Evolutionary conservation across 108 stramenopile species (phyloP), one percentile per base, ranked within the genome.

Genomic region (Hondaea fermentalgiana): DNA sequence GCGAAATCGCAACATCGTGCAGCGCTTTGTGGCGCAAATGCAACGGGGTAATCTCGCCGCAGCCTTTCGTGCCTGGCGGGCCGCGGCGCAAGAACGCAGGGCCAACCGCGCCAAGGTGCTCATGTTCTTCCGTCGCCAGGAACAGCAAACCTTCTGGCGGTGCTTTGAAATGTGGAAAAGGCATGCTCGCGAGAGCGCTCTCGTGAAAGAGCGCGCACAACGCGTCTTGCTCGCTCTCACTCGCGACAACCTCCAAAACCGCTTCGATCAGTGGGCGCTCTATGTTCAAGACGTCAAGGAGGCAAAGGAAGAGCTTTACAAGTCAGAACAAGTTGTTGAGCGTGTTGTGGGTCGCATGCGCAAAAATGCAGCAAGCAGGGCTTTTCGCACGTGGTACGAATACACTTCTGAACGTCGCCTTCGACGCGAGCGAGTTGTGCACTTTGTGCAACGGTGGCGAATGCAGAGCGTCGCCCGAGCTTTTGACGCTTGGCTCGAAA

Each of bases 31-130:
- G 16, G 51, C 51, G 8, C 76, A 83, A 23, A n/a, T 83, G 51
- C 49, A 47, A 12, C 19, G 28, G 12, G 76, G n/a, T 16, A 83
- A 83, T 16, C 76, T 83, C 49, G 76, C 76, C 23, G 45, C 76
- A 12, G 45, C 76, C n/a, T 83, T 83, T 23, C 45, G 76, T 6
- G 45, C 49, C 43, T 83, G 76, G 76, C 8, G 17, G 14, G n/a
- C 25, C 10, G 51, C 76, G 6, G 51, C 76, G 51, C 76, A 28
- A 12, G 76, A 83, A 23, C 45, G 45, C 25, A 47, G 49, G 28
- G 76, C 76, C 51, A 83, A 83, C n/a, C 76, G 76, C n/a, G 76
- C 76, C 45, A 83, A 83, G 51, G 51, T 83, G 45, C 49, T 47
- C 4, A 83, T 83, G 45, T 83, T 83, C 19, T 83, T 83, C 49